Percentiles rank a stretch among this genome's conserved stretches.
These are phyloP conservation scores for Isochrysis galbana DNA, from an alignment of 78 protist species.

Conservation along the genomic window DNA sequence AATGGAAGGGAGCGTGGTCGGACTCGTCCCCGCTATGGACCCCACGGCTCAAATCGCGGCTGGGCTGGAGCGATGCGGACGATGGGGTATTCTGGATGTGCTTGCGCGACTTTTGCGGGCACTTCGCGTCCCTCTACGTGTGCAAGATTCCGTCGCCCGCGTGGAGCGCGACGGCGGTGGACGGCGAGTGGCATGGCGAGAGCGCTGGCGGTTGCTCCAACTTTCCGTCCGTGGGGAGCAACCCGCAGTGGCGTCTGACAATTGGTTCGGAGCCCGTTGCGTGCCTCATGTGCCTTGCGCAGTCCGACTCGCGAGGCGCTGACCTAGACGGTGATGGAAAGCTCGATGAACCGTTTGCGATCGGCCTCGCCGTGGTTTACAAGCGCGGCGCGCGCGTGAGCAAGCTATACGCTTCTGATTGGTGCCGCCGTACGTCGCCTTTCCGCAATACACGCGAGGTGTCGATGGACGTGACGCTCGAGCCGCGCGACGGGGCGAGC, in stretches of 20 bases:
- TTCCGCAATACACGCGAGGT: neutral
- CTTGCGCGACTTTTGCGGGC: neutral
- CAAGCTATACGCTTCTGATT: neutral
- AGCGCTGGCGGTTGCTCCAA: neutral
- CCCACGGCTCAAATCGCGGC: neutral
- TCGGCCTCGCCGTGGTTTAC: neutral
- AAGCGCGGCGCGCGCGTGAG: neutral
- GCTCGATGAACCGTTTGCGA: neutral
- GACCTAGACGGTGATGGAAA: neutral
- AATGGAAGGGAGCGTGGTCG: slow-evolving; percentile 62
- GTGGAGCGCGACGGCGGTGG: neutral
- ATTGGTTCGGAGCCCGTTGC: neutral
- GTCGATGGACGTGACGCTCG: neutral
- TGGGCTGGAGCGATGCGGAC: slow-evolving; percentile 31
- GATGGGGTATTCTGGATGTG: slow-evolving; percentile 52
- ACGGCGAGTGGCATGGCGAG: neutral
- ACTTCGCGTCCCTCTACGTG: neutral
- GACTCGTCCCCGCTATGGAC: slow-evolving; percentile 56
- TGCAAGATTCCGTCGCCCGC: neutral
- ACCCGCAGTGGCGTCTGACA: neutral
- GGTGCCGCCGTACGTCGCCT: neutral
- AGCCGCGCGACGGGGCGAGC: neutral
- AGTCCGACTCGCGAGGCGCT: neutral
- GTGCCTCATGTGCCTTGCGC: neutral
- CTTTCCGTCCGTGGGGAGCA: neutral